Conservation (phyloP, 2,329 filamentous ascomycete genomes). For the Epichloe uncinata region DNA sequence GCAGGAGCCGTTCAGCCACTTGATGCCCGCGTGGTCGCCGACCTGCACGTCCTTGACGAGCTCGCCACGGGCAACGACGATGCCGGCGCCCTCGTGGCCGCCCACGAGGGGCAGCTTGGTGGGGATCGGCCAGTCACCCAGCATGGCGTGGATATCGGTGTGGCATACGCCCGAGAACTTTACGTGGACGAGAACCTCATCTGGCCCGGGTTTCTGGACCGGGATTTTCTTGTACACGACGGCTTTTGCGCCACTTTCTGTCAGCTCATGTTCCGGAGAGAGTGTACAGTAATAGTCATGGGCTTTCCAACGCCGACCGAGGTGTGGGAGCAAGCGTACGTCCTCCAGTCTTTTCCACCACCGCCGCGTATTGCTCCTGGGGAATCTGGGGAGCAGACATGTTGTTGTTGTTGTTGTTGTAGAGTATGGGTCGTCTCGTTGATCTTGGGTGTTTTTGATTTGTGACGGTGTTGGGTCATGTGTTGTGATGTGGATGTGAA, state of each 20-base stretch:
- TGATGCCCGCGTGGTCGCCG: conserved; percentile 78
- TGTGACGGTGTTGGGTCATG: no score
- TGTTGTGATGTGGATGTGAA: no score
- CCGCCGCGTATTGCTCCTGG: conserved; percentile 79
- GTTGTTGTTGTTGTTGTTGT: conserved; percentile 6
- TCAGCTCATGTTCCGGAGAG: conserved; percentile 2
- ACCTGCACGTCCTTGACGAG: conserved; percentile 67
- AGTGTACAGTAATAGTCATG: no score
- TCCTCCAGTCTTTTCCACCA: conserved; percentile 69
- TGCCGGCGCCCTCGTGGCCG: conserved; percentile 66
- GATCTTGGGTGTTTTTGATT: no score
- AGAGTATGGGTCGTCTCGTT: no score
- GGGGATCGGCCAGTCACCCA: conserved; percentile 80
- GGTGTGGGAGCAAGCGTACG: conserved; percentile 30
- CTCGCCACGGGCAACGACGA: conserved; percentile 67
- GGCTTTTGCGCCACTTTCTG: conserved; percentile 24
- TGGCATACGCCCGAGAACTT: conserved; percentile 87
- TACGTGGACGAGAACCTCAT: conserved; percentile 86
- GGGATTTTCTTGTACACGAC: conserved; percentile 68
- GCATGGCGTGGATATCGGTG: conserved; percentile 68
- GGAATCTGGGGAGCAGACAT: conserved; percentile 43
- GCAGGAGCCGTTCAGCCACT: conserved; percentile 87
- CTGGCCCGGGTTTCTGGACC: conserved; percentile 66
- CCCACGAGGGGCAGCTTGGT: conserved; percentile 79
- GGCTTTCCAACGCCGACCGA: no score